These are phyloP conservation scores for Chrysanthemum makinoi DNA, from an alignment of 129 eudicot species.

Conservation along the genomic window DNA sequence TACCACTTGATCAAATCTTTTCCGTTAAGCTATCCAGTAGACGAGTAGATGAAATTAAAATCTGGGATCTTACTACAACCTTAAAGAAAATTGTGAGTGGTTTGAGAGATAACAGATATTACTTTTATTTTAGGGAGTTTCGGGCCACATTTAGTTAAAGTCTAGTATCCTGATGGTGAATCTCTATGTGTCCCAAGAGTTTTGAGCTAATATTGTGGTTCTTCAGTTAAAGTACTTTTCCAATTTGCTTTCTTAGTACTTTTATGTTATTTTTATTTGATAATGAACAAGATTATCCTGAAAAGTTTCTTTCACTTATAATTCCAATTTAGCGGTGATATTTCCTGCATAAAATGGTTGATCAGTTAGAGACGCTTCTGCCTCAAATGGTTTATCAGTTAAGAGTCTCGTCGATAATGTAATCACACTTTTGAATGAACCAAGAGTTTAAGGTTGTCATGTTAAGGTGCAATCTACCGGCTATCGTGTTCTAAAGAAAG, in stretches of 20 bases:
- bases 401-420: not conserved
- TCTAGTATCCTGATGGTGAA: conserved; percentile 19
- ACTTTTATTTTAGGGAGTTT: not conserved
- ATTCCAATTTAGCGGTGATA: not conserved
- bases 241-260: conserved; percentile 11
- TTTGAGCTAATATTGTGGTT: conserved; percentile 19
- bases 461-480: no score
- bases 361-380: not conserved
- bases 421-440: not conserved
- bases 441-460: no score
- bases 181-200: conserved; percentile 8
- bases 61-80: conserved; percentile 1
- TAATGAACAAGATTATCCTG: conserved; percentile 7
- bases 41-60: conserved; percentile 20
- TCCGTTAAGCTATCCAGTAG: conserved; percentile 3
- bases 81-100: not conserved
- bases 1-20: conserved; percentile 9
- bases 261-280: not conserved
- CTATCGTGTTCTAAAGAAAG: not conserved
- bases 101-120: no score
- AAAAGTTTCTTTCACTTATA: conserved; percentile 2
- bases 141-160: not conserved
- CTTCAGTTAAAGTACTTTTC: conserved; percentile 1
- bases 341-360: not conserved
- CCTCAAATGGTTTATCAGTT: not conserved